A percentile compares a stretch with the other conserved stretches of the same genome.
These are phyloP conservation scores for Echria macrotheca DNA, from an alignment of 495 filamentous ascomycete genomes.

Conservation along the genomic window DNA sequence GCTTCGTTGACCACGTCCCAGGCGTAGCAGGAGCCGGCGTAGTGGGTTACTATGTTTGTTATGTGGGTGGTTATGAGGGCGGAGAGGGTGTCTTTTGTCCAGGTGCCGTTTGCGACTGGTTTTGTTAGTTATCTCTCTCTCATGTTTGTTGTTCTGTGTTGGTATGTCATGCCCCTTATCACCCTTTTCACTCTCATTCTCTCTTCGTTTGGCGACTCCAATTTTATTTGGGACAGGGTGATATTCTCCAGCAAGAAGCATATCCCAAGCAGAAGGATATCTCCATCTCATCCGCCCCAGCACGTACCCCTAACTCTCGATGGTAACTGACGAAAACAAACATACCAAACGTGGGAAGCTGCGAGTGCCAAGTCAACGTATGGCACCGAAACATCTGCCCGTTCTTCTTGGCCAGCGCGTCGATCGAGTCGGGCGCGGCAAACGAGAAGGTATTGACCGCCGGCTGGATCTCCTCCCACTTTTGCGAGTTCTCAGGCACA, in stretches of 20 bases:
- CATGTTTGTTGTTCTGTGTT: too few species aligned
- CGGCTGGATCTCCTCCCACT: constrained; percentile 40
- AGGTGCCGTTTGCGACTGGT: constrained; percentile 49
- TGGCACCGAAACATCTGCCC: constrained; percentile 52
- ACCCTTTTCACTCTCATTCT: too few species aligned
- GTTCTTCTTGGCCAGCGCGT: constrained; percentile 40
- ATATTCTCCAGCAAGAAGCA: too few species aligned
- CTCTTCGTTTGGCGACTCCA: too few species aligned
- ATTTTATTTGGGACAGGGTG: too few species aligned
- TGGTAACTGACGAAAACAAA: neutral
- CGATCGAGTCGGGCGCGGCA: constrained; percentile 42
- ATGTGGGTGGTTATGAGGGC: constrained; percentile 39
- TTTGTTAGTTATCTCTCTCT: too few species aligned
- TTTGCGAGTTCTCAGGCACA: constrained; percentile 54
- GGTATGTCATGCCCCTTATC: too few species aligned
- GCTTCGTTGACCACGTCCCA: constrained; percentile 55
- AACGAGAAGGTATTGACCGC: constrained; percentile 42
- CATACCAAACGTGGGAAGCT: constrained; percentile 50
- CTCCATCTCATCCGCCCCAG: too few species aligned
- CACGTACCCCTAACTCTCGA: too few species aligned
- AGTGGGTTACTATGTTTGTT: constrained; percentile 44
- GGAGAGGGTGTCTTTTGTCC: constrained; percentile 49
- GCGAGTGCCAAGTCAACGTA: constrained; percentile 56
- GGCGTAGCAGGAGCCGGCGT: constrained; percentile 37
- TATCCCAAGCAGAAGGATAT: too few species aligned